A percentile compares a stretch with the other conserved stretches of the same genome.
Evolutionary conservation across 192 early-diverging fungal genomes (phyloP).

Genomic region (Dispira parvispora): DNA sequence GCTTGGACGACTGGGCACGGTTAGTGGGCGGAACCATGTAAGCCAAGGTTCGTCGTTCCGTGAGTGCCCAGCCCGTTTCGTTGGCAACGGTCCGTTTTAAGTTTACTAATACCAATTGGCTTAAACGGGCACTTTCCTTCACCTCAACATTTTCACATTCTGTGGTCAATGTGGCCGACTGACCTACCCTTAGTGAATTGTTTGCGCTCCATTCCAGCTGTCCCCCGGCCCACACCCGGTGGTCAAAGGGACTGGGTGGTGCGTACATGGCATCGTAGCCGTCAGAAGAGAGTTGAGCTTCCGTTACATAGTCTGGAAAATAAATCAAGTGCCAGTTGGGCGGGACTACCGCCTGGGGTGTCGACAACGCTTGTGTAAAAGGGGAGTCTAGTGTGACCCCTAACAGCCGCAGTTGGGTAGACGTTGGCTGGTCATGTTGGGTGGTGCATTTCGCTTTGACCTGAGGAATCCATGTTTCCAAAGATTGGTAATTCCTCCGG

Average conservation of each 20-base stretch:
- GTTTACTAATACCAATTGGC: conserved; percentile 51
- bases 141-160: conserved; percentile 31
- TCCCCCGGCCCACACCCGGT: conserved; percentile 84
- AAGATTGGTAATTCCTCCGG: no score
- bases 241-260: conserved; percentile 56
- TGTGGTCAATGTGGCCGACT: conserved; percentile 39
- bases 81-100: conserved; percentile 47
- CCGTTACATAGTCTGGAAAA: conserved; percentile 56
- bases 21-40: conserved; percentile 30
- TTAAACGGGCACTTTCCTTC: conserved; percentile 30
- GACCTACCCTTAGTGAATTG: conserved; percentile 47
- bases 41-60: conserved; percentile 47
- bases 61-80: conserved; percentile 35
- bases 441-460: no score
- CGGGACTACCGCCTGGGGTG: conserved; percentile 31
- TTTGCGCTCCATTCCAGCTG: conserved; percentile 33
- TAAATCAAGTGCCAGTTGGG: conserved; percentile 61
- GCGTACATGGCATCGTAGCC: conserved; percentile 65
- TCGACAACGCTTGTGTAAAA: no score
- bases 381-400: no score
- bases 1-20: background rate
- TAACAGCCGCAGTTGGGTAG: no score
- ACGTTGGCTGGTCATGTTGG: no score
- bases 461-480: no score
- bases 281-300: conserved; percentile 49